phyloP scores from a whole-genome alignment of 208 protist species.

The Trypanosoma congolense region DNA sequence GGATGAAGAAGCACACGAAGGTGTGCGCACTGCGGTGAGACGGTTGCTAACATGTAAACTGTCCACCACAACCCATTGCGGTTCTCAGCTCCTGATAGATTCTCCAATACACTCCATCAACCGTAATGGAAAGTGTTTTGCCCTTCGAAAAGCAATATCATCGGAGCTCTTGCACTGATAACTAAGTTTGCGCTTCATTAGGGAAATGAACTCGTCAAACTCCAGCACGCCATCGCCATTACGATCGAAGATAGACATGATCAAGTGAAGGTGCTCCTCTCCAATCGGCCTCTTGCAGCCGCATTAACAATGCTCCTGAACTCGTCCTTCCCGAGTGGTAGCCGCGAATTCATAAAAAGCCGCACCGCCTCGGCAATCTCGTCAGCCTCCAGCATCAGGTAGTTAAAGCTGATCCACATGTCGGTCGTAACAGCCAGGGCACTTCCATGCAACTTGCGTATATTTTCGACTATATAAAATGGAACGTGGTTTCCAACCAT shows the following conservation, averaged over 20 bases:
- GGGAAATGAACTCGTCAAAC: constrained; percentile 77
- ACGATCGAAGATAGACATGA: constrained; percentile 84
- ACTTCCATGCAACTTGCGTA: constrained; percentile 54
- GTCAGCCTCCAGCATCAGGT: constrained; percentile 55
- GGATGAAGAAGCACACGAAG: too few relatives aligned
- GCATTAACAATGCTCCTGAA: constrained; percentile 63
- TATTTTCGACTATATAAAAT: constrained; percentile 77
- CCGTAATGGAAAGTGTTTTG: constrained; percentile 44
- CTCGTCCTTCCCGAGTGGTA: constrained; percentile 43
- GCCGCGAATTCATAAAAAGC: constrained; percentile 53
- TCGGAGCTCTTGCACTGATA: constrained; percentile 51
- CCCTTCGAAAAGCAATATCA: constrained; percentile 15
- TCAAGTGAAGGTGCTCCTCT: constrained; percentile 30
- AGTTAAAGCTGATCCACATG: constrained; percentile 76
- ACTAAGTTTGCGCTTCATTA: constrained; percentile 72
- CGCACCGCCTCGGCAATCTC: constrained; percentile 50
- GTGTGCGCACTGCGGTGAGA: too few relatives aligned
- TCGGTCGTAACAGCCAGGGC: constrained; percentile 39
- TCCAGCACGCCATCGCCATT: constrained; percentile 78
- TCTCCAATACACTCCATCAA: constrained; percentile 52
- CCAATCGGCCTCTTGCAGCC: constrained; percentile 34
- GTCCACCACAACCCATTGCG: too few relatives aligned
- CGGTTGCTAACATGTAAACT: too few relatives aligned
- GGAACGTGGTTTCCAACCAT: constrained; percentile 81
- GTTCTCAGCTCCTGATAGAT: not conserved